Percentiles rank a stretch among this genome's conserved stretches.
These are phyloP conservation scores for Evernia prunastri DNA, from an alignment of 495 filamentous ascomycete species.

Conservation along the genomic window DNA sequence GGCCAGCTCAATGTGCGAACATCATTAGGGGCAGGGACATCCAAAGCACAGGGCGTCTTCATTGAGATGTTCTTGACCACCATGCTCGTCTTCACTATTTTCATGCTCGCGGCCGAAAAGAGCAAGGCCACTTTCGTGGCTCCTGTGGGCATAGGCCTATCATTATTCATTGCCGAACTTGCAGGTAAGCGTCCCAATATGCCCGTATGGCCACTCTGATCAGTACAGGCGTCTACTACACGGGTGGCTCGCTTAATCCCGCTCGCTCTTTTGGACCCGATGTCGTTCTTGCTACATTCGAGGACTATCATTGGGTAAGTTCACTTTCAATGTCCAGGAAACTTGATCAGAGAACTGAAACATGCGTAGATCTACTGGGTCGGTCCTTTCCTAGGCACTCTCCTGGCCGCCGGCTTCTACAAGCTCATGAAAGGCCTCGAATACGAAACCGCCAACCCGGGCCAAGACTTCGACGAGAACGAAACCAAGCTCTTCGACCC, in stretches of 20 bases:
- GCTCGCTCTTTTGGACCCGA: conserved; percentile 66
- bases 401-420: conserved; percentile 65
- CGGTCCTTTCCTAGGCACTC: conserved; percentile 58
- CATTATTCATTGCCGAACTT: conserved; percentile 64
- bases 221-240: conserved; percentile 56
- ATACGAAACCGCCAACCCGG: conserved; percentile 74
- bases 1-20: conserved; percentile 56
- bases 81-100: conserved; percentile 68
- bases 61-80: conserved; percentile 79
- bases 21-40: conserved; percentile 49
- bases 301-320: conserved; percentile 54
- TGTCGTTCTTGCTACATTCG: conserved; percentile 58
- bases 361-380: conserved; percentile 51
- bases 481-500: conserved; percentile 17
- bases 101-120: conserved; percentile 80
- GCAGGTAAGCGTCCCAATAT: conserved; percentile 40
- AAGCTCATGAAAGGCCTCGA: conserved; percentile 58
- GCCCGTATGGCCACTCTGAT: neutral
- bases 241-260: conserved; percentile 67
- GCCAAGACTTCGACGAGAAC: conserved; percentile 48
- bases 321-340: neutral
- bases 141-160: conserved; percentile 68
- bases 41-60: conserved; percentile 60
- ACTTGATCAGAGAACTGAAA: neutral
- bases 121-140: conserved; percentile 73